Evolutionary conservation across 1,284 basidiomycete species (phyloP).

Genomic region (Hymenochaete sp.): DNA sequence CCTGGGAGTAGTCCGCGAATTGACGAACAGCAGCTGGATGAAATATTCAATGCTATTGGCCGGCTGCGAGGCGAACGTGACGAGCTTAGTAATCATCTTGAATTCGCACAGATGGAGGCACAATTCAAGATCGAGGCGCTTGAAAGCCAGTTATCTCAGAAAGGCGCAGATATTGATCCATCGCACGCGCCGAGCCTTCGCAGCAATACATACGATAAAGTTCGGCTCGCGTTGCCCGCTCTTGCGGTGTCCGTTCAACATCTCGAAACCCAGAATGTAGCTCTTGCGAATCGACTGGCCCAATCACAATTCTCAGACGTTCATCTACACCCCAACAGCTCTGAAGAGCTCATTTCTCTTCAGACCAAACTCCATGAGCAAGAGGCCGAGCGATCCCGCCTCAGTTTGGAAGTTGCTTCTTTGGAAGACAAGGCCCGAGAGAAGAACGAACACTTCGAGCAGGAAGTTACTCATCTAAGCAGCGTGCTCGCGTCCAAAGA

Average conservation of each 20-base stretch:
- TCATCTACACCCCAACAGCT: background rate
- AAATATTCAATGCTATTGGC: slow-evolving; percentile 51
- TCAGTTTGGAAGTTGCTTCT: background rate
- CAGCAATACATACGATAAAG: background rate
- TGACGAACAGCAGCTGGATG: slow-evolving; percentile 35
- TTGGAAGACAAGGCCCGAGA: background rate
- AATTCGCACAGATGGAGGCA: slow-evolving; percentile 66
- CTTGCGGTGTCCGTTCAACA: slow-evolving; percentile 6
- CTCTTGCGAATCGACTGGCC: background rate
- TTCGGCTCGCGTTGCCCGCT: slow-evolving; percentile 5
- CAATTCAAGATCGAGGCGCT: slow-evolving; percentile 57
- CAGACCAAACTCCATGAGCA: slow-evolving; percentile 1
- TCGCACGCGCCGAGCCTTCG: no score
- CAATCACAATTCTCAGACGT: background rate
- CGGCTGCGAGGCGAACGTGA: slow-evolving; percentile 67
- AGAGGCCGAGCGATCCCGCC: background rate
- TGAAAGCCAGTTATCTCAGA: slow-evolving; percentile 37
- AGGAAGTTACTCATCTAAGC: background rate
- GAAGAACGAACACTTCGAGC: slow-evolving; percentile 1
- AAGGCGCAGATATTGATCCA: slow-evolving; percentile 11
- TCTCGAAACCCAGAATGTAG: slow-evolving; percentile 7
- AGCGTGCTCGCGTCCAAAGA: slow-evolving; percentile 13
- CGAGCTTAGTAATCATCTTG: slow-evolving; percentile 51
- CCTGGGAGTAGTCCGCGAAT: slow-evolving; percentile 11
- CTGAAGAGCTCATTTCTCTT: background rate